Evolutionary conservation across 1,139 yeast genomes (phyloP).

Genomic region (Geotrichum candidum): DNA sequence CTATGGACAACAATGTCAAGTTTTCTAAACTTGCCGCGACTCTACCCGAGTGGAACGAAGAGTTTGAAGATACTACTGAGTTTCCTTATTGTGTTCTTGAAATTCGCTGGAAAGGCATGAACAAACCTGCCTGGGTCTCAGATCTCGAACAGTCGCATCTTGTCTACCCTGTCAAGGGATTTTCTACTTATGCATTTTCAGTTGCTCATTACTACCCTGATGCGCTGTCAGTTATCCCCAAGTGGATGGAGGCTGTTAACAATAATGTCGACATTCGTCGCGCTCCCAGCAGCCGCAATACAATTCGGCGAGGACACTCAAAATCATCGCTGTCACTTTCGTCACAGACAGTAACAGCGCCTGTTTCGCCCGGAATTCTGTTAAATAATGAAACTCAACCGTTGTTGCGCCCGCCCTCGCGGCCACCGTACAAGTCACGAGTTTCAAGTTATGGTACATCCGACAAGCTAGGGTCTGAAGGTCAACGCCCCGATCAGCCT

Average conservation of each 20-base stretch:
- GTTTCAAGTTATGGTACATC: neutral
- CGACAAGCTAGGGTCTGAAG: constrained; percentile 10
- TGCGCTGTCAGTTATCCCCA: constrained; percentile 30
- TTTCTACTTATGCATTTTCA: constrained; percentile 36
- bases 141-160: constrained; percentile 37
- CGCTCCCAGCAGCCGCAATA: constrained; percentile 22
- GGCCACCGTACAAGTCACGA: neutral
- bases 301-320: constrained; percentile 4
- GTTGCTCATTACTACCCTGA: constrained; percentile 16
- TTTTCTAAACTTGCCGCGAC: constrained; percentile 35
- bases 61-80: constrained; percentile 27
- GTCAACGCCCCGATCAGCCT: constrained; percentile 28
- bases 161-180: constrained; percentile 34
- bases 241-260: constrained; percentile 34
- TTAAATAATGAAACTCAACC: constrained; percentile 15
- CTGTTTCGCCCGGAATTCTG: constrained; percentile 13
- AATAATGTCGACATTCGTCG: constrained; percentile 34
- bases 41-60: constrained; percentile 17
- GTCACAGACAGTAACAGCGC: neutral
- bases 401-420: constrained; percentile 2
- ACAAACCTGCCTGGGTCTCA: constrained; percentile 36
- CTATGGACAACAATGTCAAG: constrained; percentile 40
- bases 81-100: constrained; percentile 48
- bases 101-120: constrained; percentile 40
- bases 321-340: constrained; percentile 6